phyloP scores from a whole-genome alignment of 371 early-diverging fungal species.

The Haplosporangium sp. region DNA sequence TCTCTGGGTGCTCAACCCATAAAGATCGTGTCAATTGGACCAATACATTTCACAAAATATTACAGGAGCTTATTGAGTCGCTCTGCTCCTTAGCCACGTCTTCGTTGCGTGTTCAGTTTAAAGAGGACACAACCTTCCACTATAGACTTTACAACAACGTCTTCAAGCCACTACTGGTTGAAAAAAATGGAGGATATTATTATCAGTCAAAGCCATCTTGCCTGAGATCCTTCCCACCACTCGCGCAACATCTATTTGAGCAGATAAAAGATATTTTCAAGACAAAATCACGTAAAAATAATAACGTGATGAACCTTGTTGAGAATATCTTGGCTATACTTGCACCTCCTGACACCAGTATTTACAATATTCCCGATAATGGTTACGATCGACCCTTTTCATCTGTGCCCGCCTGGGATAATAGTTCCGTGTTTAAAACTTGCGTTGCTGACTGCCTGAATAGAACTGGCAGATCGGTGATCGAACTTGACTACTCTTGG shows the following conservation, averaged over 20 bases:
- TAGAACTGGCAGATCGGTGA: conserved; percentile 6
- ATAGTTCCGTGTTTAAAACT: conserved; percentile 23
- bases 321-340: conserved; percentile 22
- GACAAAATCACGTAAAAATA: conserved; percentile 14
- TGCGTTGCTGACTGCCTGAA: conserved; percentile 23
- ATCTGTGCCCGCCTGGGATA: conserved; percentile 46
- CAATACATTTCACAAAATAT: conserved; percentile 4
- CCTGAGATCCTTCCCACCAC: conserved; percentile 32
- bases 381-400: conserved; percentile 21
- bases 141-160: conserved; percentile 12
- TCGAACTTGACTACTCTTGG: conserved; percentile 23
- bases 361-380: conserved; percentile 29
- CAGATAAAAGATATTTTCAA: conserved; percentile 23
- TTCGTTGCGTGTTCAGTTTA: conserved; percentile 7
- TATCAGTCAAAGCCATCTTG: background rate
- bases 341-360: conserved; percentile 26
- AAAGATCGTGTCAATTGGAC: conserved; percentile 12
- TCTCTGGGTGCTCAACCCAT: conserved; percentile 24
- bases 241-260: conserved; percentile 27
- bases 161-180: conserved; percentile 16
- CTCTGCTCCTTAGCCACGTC: conserved; percentile 6
- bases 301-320: conserved; percentile 1
- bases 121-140: conserved; percentile 6
- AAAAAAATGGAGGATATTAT: background rate
- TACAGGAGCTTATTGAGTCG: conserved; percentile 9